Percentiles rank a stretch among this genome's conserved stretches.
Evolutionary conservation across 306 rosid species (phyloP).

Genomic region (Ceratonia siliqua): DNA sequence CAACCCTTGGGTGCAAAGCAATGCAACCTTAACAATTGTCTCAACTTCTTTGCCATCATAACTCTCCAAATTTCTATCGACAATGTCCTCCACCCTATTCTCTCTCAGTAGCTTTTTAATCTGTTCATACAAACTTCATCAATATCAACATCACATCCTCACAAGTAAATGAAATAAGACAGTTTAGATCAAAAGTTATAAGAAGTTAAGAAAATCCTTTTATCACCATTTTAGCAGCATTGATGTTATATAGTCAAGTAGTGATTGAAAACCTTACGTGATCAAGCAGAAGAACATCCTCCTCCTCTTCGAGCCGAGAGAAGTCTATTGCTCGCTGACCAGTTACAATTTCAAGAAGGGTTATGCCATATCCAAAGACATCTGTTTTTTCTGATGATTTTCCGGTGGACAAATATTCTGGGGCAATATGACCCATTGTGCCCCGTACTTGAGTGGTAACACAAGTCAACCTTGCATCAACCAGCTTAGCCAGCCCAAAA

Average conservation of each 20-base stretch:
- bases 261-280: constrained; percentile 56
- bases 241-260: not conserved
- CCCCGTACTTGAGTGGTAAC: constrained; percentile 96
- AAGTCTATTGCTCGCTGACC: constrained; percentile 92
- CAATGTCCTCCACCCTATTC: constrained; percentile 62
- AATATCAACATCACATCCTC: not conserved
- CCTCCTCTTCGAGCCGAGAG: constrained; percentile 87
- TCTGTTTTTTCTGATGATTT: constrained; percentile 90
- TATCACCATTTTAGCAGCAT: not conserved
- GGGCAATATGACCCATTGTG: constrained; percentile 98
- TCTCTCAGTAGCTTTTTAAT: constrained; percentile 64
- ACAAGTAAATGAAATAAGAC: no score
- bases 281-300: constrained; percentile 90
- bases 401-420: constrained; percentile 90
- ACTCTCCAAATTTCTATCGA: constrained; percentile 55
- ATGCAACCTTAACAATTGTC: constrained; percentile 54
- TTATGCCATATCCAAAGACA: constrained; percentile 92
- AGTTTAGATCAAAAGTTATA: no score
- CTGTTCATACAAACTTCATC: constrained; percentile 31
- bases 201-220: no score
- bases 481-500: constrained; percentile 80
- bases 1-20: constrained; percentile 63
- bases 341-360: constrained; percentile 90
- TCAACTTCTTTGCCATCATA: constrained; percentile 53
- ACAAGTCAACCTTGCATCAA: constrained; percentile 75